These are phyloP conservation scores for Acacia melanoxylon DNA, from an alignment of 306 rosid species.

Conservation along the genomic window DNA sequence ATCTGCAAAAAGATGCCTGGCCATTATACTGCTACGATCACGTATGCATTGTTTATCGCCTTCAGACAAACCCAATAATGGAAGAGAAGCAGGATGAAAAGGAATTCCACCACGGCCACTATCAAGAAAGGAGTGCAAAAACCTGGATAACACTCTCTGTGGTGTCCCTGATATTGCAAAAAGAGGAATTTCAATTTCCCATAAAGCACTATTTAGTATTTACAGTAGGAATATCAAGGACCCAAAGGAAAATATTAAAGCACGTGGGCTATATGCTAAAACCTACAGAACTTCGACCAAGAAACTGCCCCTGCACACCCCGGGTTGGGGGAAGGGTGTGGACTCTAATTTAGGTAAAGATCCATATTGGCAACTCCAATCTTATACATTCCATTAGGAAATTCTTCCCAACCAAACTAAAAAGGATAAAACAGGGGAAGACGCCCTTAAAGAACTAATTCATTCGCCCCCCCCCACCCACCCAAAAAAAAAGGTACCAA, in stretches of 20 bases:
- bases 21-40: slow-evolving; percentile 97
- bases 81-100: slow-evolving; percentile 83
- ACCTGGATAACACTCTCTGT: slow-evolving; percentile 82
- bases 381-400: not conserved
- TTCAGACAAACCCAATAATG: slow-evolving; percentile 83
- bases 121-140: slow-evolving; percentile 90
- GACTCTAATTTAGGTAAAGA: not conserved
- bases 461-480: not conserved
- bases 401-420: not conserved
- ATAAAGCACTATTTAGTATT: not conserved
- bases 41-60: slow-evolving; percentile 95
- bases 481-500: not conserved
- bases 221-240: not conserved
- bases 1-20: slow-evolving; percentile 97
- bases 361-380: not conserved
- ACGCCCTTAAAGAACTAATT: not conserved
- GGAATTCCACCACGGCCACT: slow-evolving; percentile 91
- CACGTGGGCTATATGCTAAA: not conserved
- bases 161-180: slow-evolving; percentile 75
- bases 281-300: not conserved
- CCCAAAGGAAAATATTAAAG: slow-evolving; percentile 6
- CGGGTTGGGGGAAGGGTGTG: too few species aligned
- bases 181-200: slow-evolving; percentile 20
- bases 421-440: not conserved
- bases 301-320: not conserved